Percentiles rank a stretch among this genome's conserved stretches.
These are phyloP conservation scores for Claviceps spartinae DNA, from an alignment of 2,329 filamentous ascomycete species.

Conservation along the genomic window DNA sequence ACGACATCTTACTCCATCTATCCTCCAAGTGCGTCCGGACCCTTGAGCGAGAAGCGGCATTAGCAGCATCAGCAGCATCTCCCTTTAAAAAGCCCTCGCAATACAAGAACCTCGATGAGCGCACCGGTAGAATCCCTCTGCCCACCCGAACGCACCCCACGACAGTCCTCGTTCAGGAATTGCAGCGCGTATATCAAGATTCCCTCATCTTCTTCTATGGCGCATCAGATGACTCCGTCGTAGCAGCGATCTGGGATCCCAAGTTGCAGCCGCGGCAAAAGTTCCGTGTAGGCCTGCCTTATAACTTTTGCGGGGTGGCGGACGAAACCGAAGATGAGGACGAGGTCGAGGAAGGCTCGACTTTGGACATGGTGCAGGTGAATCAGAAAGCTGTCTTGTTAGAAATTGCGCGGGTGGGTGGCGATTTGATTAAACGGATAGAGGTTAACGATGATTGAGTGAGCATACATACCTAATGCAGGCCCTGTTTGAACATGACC, in stretches of 20 bases:
- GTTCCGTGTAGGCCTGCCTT: slow-evolving; percentile 60
- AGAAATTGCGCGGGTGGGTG: slow-evolving; percentile 58
- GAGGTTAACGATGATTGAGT: slow-evolving; percentile 27
- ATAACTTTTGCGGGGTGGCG: slow-evolving; percentile 30
- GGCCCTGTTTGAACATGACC: too few relatives aligned
- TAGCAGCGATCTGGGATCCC: slow-evolving; percentile 47
- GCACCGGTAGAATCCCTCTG: slow-evolving; percentile 28
- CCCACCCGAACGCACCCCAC: slow-evolving; percentile 48
- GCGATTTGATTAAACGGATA: slow-evolving; percentile 54
- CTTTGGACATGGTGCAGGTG: slow-evolving; percentile 37
- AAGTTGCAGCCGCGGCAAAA: slow-evolving; percentile 34
- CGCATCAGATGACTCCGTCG: slow-evolving; percentile 36
- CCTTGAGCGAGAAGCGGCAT: slow-evolving; percentile 24
- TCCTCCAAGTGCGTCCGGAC: slow-evolving; percentile 37
- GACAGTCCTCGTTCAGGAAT: slow-evolving; percentile 49
- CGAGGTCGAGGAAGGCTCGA: slow-evolving; percentile 14
- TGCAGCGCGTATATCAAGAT: slow-evolving; percentile 52
- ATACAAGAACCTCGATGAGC: slow-evolving; percentile 71
- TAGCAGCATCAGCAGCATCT: slow-evolving; percentile 18
- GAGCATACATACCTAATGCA: too few relatives aligned
- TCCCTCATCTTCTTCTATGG: slow-evolving; percentile 72
- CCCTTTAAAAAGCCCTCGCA: slow-evolving; percentile 29
- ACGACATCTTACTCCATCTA: slow-evolving; percentile 74
- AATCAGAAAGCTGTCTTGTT: slow-evolving; percentile 55
- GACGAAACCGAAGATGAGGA: slow-evolving; percentile 17